A percentile compares a stretch with the other conserved stretches of the same genome.
Evolutionary conservation across 768 basidiomycete species (phyloP).

Genomic region (Calocybe indica): DNA sequence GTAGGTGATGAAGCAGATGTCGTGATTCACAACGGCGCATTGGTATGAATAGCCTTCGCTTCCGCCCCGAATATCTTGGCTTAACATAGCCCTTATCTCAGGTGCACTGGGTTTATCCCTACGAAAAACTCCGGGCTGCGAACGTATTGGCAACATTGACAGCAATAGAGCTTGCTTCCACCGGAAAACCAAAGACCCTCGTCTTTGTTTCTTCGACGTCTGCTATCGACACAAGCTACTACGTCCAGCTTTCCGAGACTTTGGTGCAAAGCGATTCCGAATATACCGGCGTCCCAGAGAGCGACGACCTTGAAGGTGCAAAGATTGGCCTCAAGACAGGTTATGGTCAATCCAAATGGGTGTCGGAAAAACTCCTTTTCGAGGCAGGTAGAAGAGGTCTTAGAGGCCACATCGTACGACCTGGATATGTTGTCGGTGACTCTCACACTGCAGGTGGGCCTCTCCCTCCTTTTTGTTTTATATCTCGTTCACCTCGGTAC

Average conservation of each 20-base stretch:
- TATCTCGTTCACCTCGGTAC: conserved; percentile 5
- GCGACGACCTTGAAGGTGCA: conserved; percentile 85
- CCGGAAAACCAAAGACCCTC: conserved; percentile 67
- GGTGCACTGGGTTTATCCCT: conserved; percentile 99
- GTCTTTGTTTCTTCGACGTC: conserved; percentile 96
- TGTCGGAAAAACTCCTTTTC: conserved; percentile 89
- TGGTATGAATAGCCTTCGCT: conserved; percentile 46
- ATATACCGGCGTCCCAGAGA: conserved; percentile 74
- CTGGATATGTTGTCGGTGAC: conserved; percentile 96
- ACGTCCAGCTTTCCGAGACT: conserved; percentile 81
- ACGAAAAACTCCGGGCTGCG: conserved; percentile 83
- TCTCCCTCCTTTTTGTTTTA: not conserved
- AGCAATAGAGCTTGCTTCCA: conserved; percentile 71
- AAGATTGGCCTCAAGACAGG: conserved; percentile 73
- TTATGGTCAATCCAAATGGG: conserved; percentile 99
- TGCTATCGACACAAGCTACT: conserved; percentile 88
- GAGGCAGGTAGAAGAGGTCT: conserved; percentile 88
- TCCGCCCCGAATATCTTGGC: not conserved
- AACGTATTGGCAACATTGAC: conserved; percentile 93
- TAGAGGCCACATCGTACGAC: conserved; percentile 80
- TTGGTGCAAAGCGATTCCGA: conserved; percentile 32
- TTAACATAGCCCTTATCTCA: conserved; percentile 17
- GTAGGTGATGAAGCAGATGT: conserved; percentile 72
- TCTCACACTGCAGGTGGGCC: conserved; percentile 75
- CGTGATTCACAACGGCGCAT: conserved; percentile 92